These are phyloP conservation scores for Stentor coeruleus DNA, from an alignment of 73 alveolate genomes.

Conservation along the genomic window DNA sequence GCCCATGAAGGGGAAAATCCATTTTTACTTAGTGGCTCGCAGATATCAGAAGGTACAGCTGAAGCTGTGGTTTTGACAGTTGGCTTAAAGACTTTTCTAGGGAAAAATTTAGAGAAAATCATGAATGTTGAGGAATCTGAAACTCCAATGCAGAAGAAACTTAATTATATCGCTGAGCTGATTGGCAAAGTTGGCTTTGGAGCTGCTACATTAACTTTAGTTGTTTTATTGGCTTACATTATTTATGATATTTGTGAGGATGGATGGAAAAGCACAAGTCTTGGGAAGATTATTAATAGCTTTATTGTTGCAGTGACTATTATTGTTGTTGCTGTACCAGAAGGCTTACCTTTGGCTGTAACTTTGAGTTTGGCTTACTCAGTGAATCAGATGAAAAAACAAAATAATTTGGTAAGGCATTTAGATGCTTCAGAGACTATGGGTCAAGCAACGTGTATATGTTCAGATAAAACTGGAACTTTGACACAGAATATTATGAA, in stretches of 20 bases:
- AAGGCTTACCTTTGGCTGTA: conserved; percentile 96
- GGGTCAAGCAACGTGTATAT: conserved; percentile 93
- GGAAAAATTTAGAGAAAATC: conserved; percentile 61
- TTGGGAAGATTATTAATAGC: conserved; percentile 69
- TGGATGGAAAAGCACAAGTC: conserved; percentile 50
- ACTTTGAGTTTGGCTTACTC: conserved; percentile 90
- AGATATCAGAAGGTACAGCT: conserved; percentile 82
- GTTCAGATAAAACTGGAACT: conserved; percentile 96
- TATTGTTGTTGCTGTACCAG: conserved; percentile 95
- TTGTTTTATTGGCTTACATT: conserved; percentile 64
- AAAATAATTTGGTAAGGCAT: conserved; percentile 89
- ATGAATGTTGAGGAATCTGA: conserved; percentile 71
- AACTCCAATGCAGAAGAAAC: conserved; percentile 87
- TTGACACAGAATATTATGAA: conserved; percentile 91
- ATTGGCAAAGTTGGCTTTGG: conserved; percentile 87
- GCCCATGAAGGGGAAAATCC: conserved; percentile 67
- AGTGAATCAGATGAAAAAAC: conserved; percentile 90
- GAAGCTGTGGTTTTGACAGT: conserved; percentile 86
- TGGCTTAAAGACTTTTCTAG: conserved; percentile 79
- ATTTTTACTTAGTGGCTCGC: conserved; percentile 78
- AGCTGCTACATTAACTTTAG: conserved; percentile 74
- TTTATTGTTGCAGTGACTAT: conserved; percentile 87
- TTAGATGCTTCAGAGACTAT: conserved; percentile 91
- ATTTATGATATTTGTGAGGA: conserved; percentile 40
- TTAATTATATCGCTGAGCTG: conserved; percentile 79